These are phyloP conservation scores for Jimgerdemannia lactiflua DNA, from an alignment of 192 early-diverging fungal species.

Conservation along the genomic window DNA sequence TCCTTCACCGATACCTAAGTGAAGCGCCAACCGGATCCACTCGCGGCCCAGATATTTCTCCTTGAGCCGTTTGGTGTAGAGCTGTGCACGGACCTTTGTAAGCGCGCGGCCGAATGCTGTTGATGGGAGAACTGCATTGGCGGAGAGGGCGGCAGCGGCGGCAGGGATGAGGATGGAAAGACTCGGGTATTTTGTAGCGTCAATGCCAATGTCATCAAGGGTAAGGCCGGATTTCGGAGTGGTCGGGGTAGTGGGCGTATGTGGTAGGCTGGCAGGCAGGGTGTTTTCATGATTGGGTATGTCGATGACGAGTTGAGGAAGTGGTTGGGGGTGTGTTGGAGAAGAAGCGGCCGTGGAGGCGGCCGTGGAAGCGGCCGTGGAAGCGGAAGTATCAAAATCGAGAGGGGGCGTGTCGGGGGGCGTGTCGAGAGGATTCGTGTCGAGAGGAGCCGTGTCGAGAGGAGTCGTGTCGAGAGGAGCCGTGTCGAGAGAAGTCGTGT, in stretches of 20 bases:
- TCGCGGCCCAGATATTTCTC: slow-evolving; percentile 23
- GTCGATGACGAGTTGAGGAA: not conserved
- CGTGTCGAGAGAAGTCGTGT: no score
- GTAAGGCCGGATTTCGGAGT: not conserved
- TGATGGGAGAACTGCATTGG: not conserved
- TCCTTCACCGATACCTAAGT: slow-evolving; percentile 17
- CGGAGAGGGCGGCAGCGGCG: not conserved
- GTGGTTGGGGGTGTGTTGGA: not conserved
- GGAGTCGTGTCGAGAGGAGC: no score
- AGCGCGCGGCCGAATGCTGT: slow-evolving; percentile 20
- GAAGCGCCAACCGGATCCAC: slow-evolving; percentile 30
- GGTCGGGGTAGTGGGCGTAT: not conserved
- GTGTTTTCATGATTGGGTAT: not conserved
- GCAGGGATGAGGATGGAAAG: not conserved
- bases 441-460: no score
- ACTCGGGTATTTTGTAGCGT: not conserved
- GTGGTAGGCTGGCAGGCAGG: not conserved
- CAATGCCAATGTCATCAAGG: not conserved
- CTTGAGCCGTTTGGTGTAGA: slow-evolving; percentile 26
- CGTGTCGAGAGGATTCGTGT: no score
- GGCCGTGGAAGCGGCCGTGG: not conserved
- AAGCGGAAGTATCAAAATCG: not conserved
- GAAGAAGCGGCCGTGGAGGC: not conserved
- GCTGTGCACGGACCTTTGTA: slow-evolving; percentile 19
- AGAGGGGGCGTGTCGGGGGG: not conserved